These are phyloP conservation scores for Colletotrichum melonis DNA, from an alignment of 2,329 filamentous ascomycete species.

Conservation along the genomic window DNA sequence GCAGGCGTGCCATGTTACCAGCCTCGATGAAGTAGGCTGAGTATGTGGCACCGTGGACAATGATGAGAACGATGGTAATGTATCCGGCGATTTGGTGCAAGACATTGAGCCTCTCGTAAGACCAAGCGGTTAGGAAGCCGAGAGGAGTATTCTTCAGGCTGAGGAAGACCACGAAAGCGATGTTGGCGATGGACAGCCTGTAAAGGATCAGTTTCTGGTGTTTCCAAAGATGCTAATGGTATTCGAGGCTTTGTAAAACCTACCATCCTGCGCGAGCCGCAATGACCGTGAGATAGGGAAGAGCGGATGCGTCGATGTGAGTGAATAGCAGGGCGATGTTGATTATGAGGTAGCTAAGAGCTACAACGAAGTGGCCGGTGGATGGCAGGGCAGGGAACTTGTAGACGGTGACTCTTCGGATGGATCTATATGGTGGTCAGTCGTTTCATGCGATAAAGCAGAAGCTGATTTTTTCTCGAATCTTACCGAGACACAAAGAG, in stretches of 20 bases:
- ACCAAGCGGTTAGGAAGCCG: constrained; percentile 62
- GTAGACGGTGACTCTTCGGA: constrained; percentile 26
- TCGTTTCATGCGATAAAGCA: neutral
- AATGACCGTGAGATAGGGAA: constrained; percentile 47
- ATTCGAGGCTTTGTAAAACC: constrained; percentile 30
- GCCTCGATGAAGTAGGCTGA: constrained; percentile 50
- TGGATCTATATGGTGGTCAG: constrained; percentile 14
- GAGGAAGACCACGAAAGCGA: constrained; percentile 64
- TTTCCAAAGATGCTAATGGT: neutral
- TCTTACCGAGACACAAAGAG: constrained; percentile 29
- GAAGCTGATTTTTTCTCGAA: neutral
- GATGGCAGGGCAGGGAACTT: constrained; percentile 34
- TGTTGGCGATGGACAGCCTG: constrained; percentile 57
- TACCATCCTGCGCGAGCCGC: constrained; percentile 53
- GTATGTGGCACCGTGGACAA: constrained; percentile 60
- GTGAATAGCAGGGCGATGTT: constrained; percentile 49
- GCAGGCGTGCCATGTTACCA: constrained; percentile 45
- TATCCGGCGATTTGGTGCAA: constrained; percentile 67
- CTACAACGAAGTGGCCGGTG: constrained; percentile 45
- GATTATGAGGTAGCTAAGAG: constrained; percentile 45
- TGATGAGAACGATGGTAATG: constrained; percentile 55
- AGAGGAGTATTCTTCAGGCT: constrained; percentile 68
- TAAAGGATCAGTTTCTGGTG: neutral
- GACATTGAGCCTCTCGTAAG: constrained; percentile 69
- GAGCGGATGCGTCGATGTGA: constrained; percentile 45